Evolutionary conservation across 2,329 filamentous ascomycete genomes (phyloP), one percentile per base, ranked within the genome.

Genomic region (Monosporascus sp.): DNA sequence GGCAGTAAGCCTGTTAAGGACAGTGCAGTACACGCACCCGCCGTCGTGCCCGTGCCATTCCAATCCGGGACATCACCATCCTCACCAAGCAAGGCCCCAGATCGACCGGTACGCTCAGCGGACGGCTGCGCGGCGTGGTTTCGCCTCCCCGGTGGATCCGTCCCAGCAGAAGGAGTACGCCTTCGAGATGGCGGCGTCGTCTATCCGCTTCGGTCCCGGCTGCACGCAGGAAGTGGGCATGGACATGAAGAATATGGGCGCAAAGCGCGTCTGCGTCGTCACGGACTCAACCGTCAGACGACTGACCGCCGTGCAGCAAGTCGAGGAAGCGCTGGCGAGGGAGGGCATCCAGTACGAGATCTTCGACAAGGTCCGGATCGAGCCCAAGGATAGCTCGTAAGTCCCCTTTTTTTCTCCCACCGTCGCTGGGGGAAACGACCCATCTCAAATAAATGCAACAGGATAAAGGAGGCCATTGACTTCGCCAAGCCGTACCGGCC

Each of bases 161-260:
- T 80, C 82, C 2, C 82, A 85, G 59, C 83, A 91, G 66, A 96
- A 95, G 70, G 94, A 99, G 71, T 99, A 99, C 74, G 94, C 94
- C 16, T 99, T 99, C 68, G 94, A 99, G 71, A 96, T 99, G 93
- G 94, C 94, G 0, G 91, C 94, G 1, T 96, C 90, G 1, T 90
- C 88, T 27, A 97, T 99, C 66, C 85, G 94, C 14, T 99, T 97
- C 64, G 94, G 94, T 0, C 90, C 91, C 0, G 94, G 94, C 6
- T 89, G 88, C 53, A 99, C 94, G 24, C 90, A 91, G 71, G 94
- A 99, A 72, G 91, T 99, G 20, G 94, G 94, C 59, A 97, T 97
- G 94, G 94, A 99, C 72, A 86, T 97, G 62, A 87, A 85, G 73
- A 97, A 99, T 69, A 81, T 99, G 78, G 88, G 89, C 16, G 86